Evolutionary conservation across 2,329 filamentous ascomycete species (phyloP), one percentile per base, ranked within the genome.

Genomic region (Didymella glomerata): DNA sequence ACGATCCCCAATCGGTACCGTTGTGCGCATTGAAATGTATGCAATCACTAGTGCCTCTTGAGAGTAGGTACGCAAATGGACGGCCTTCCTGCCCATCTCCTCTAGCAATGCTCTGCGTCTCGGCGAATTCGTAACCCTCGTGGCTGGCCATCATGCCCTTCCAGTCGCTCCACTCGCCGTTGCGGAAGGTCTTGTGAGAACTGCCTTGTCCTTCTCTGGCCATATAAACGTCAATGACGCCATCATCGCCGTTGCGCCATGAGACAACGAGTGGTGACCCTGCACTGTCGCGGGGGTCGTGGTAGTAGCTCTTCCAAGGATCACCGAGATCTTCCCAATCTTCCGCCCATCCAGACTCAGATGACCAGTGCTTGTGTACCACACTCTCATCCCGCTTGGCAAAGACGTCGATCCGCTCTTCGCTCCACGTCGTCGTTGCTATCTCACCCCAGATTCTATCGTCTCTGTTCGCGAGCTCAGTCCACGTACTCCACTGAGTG

Each of bases 351-450:
- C 48, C 51, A 2, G 46, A 27, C 1, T 34, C 40, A 9, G 41
- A 9, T 1, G 47, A 48, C 57, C 57, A 60, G 22, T 34, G 13
- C 28, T 50, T 54, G 28, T 55, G 57, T 10, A 46, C 27, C 6
- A 55, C 50, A 1, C 24, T 41, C 2, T 46, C 20, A 10, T 27
- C 27, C 11, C 16, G 18, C 9, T 48, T 53, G 25, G 30, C 55
- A 24, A 62, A 62, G 4, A 64, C 52, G 18, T 63, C 61, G 42
- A 63, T 57, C 13, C 61, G n/a, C 24, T 61, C 41, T 18, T 58
- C 54, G 27, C 45, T 54, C 57, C 57, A 63, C 0, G 57, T 53
- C 7, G 61, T 61, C 4, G 50, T 57, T 45, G 47, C 34, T 4
- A 63, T 36, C 2, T 63, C 60, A 30, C 57, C 30, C 22, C 13